Evolutionary conservation across 805 yeast species (phyloP).

Genomic region (baker's yeast (Saccharomyces cerevisiae)): DNA sequence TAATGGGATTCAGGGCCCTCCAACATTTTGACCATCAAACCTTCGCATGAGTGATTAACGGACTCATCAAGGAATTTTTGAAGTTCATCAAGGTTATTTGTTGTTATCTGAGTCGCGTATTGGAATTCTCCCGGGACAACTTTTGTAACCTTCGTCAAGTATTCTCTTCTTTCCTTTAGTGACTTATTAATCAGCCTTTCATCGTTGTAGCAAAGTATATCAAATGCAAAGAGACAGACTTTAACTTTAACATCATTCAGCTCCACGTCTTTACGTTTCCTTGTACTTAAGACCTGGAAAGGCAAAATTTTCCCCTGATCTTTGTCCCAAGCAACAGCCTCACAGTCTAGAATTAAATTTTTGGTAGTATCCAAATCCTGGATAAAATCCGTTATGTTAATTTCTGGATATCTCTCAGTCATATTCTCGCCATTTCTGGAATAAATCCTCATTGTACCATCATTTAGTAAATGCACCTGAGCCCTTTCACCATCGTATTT

Average conservation of each 20-base stretch:
- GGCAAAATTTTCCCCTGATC: conserved; percentile 75
- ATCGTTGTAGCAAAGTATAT: conserved; percentile 67
- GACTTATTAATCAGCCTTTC: conserved; percentile 60
- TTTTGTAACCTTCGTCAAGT: conserved; percentile 47
- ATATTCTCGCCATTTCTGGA: conserved; percentile 95
- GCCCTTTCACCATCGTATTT: conserved; percentile 98
- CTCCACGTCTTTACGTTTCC: conserved; percentile 89
- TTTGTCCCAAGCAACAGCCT: conserved; percentile 95
- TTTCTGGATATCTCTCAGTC: conserved; percentile 93
- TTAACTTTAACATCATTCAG: conserved; percentile 81
- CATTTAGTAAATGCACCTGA: conserved; percentile 68
- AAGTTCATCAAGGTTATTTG: conserved; percentile 63
- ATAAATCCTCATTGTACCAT: conserved; percentile 66
- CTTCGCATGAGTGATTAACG: conserved; percentile 86
- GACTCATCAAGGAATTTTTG: conserved; percentile 83
- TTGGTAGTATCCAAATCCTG: conserved; percentile 32
- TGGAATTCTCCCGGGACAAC: conserved; percentile 69
- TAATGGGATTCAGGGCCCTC: conserved; percentile 75
- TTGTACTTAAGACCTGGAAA: conserved; percentile 84
- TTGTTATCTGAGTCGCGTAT: conserved; percentile 67
- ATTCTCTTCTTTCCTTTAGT: conserved; percentile 59
- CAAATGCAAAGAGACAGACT: conserved; percentile 90
- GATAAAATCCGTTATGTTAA: conserved; percentile 58
- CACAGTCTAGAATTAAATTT: conserved; percentile 82
- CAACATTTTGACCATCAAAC: conserved; percentile 87